These are phyloP conservation scores for Arxiozyma heterogenica DNA, from an alignment of 1,139 yeast genomes.

Conservation along the genomic window DNA sequence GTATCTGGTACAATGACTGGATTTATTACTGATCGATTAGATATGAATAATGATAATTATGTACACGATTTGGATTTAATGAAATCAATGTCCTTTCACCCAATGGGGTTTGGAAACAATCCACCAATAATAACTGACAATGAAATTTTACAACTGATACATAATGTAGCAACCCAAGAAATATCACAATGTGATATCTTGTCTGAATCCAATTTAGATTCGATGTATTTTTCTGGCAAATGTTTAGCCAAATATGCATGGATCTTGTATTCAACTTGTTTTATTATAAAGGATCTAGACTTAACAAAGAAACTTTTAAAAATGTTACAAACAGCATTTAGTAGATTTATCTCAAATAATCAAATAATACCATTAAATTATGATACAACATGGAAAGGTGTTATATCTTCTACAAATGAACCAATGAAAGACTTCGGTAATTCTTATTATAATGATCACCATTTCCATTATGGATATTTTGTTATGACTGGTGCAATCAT, in stretches of 20 bases:
- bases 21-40: conserved; percentile 41
- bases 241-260: conserved; percentile 67
- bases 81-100: conserved; percentile 1
- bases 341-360: conserved; percentile 47
- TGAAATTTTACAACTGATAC: conserved; percentile 36
- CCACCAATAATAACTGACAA: conserved; percentile 27
- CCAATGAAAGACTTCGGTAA: conserved; percentile 58
- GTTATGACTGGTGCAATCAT: conserved; percentile 63
- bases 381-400: conserved; percentile 66
- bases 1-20: conserved; percentile 62
- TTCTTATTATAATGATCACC: conserved; percentile 71
- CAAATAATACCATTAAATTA: conserved; percentile 51
- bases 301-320: conserved; percentile 42
- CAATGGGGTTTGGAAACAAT: not conserved
- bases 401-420: conserved; percentile 52
- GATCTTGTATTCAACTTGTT: conserved; percentile 54
- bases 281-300: conserved; percentile 41
- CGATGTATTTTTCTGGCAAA: conserved; percentile 73
- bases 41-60: conserved; percentile 30
- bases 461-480: conserved; percentile 74
- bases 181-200: conserved; percentile 48
- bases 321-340: conserved; percentile 49
- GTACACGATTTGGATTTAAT: not conserved
- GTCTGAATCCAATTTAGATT: conserved; percentile 54
- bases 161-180: conserved; percentile 44